Evolutionary conservation across 176 grass and related monocot genomes (phyloP).

Genomic region (Oryza brachyantha): DNA sequence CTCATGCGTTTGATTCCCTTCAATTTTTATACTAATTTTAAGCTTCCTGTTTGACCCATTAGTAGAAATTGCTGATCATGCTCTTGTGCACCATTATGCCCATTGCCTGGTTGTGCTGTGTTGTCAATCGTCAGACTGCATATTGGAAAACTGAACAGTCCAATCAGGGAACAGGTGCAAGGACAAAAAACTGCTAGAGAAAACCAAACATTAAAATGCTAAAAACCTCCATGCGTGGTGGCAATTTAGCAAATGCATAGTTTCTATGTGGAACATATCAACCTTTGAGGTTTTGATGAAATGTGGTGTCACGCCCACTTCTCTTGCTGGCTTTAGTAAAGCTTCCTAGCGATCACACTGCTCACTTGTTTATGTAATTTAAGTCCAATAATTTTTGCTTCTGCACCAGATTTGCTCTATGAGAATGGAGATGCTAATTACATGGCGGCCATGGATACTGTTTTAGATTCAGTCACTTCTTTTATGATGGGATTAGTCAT

Average conservation of each 20-base stretch:
- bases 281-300: background rate
- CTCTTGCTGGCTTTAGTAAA: background rate
- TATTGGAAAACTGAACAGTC: background rate
- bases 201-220: background rate
- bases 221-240: background rate
- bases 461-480: background rate
- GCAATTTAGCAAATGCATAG: background rate
- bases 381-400: background rate
- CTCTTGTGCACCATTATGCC: background rate
- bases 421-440: slow-evolving; percentile 5
- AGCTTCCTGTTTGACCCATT: background rate
- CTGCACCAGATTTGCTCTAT: background rate
- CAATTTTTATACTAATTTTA: background rate
- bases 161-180: background rate
- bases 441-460: background rate
- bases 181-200: background rate
- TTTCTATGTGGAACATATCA: background rate
- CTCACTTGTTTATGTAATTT: background rate
- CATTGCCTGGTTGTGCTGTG: background rate
- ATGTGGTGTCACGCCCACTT: background rate
- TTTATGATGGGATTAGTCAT: background rate
- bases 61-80: background rate
- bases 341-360: background rate
- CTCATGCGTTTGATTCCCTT: background rate
- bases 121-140: background rate